phyloP scores from a whole-genome alignment of 192 early-diverging fungal genomes.

The Umbelopsis isabellina region DNA sequence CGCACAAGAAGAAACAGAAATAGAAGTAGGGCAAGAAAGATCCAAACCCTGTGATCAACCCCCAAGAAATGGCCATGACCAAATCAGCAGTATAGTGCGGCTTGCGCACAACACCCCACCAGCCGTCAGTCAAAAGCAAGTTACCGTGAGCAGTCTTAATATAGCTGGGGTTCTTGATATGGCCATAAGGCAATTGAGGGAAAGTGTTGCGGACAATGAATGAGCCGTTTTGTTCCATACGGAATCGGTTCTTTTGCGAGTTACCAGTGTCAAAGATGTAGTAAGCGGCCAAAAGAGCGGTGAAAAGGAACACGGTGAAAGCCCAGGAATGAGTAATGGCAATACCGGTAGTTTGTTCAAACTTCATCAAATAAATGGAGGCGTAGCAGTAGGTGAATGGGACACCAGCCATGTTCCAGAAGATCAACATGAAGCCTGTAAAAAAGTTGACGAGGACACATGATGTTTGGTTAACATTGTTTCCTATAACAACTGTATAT shows the following conservation, averaged over 20 bases:
- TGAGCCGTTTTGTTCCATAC: slow-evolving; percentile 49
- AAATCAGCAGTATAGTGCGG: slow-evolving; percentile 86
- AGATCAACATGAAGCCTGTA: slow-evolving; percentile 56
- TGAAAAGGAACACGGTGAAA: slow-evolving; percentile 42
- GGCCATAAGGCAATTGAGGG: slow-evolving; percentile 52
- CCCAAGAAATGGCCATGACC: slow-evolving; percentile 84
- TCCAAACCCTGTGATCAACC: slow-evolving; percentile 77
- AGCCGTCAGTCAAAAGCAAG: slow-evolving; percentile 61
- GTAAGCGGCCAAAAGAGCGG: slow-evolving; percentile 39
- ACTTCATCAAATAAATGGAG: slow-evolving; percentile 47
- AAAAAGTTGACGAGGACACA: background rate
- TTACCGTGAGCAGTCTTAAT: slow-evolving; percentile 68
- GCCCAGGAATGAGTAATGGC: slow-evolving; percentile 33
- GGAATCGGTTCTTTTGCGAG: slow-evolving; percentile 55
- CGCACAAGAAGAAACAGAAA: slow-evolving; percentile 78
- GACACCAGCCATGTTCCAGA: slow-evolving; percentile 57
- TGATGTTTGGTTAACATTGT: background rate
- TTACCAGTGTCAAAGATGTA: slow-evolving; percentile 58
- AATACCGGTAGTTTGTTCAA: slow-evolving; percentile 39
- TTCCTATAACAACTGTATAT: no score
- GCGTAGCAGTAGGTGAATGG: slow-evolving; percentile 55
- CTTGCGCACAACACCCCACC: slow-evolving; percentile 76
- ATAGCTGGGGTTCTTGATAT: slow-evolving; percentile 63
- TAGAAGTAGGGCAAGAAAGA: slow-evolving; percentile 88
- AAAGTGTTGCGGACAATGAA: slow-evolving; percentile 46